These are phyloP conservation scores for Lactifluus volemus DNA, from an alignment of 768 basidiomycete genomes.

Conservation along the genomic window DNA sequence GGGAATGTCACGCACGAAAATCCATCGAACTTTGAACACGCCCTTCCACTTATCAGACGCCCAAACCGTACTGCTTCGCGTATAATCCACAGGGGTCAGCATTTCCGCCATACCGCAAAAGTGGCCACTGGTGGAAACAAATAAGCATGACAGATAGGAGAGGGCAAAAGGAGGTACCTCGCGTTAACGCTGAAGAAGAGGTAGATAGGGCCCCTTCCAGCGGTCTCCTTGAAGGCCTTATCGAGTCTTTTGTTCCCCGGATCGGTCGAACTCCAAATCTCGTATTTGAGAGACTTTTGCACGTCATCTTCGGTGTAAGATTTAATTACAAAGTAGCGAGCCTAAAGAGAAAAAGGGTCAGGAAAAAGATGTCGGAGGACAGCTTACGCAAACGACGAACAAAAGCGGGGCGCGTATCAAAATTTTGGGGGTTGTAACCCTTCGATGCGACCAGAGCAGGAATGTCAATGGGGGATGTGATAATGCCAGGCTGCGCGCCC, in stretches of 20 bases:
- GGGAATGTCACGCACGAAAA: slow-evolving; percentile 93
- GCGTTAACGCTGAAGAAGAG: slow-evolving; percentile 98
- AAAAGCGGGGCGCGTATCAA: slow-evolving; percentile 72
- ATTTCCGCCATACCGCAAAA: slow-evolving; percentile 99
- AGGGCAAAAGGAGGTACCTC: slow-evolving; percentile 34
- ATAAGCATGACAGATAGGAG: background rate
- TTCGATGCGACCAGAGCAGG: slow-evolving; percentile 78
- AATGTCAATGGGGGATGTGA: slow-evolving; percentile 72
- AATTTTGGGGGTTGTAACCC: slow-evolving; percentile 83
- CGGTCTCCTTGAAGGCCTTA: slow-evolving; percentile 94
- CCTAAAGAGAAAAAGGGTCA: slow-evolving; percentile 35
- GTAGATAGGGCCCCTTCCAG: slow-evolving; percentile 88
- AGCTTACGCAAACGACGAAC: slow-evolving; percentile 34
- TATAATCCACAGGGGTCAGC: slow-evolving; percentile 93
- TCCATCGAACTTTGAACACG: slow-evolving; percentile 96
- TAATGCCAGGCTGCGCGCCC: slow-evolving; percentile 29
- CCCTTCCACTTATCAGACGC: slow-evolving; percentile 99
- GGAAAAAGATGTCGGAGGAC: background rate
- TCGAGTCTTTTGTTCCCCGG: slow-evolving; percentile 96
- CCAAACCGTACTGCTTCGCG: slow-evolving; percentile 93
- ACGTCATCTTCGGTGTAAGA: slow-evolving; percentile 99
- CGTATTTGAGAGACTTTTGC: slow-evolving; percentile 95
- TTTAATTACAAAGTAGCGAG: slow-evolving; percentile 96
- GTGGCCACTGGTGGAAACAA: slow-evolving; percentile 55
- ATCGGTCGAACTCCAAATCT: slow-evolving; percentile 96